Base-by-base conservation (phyloP, 345 rosid species). In the Populus simonii region DNA sequence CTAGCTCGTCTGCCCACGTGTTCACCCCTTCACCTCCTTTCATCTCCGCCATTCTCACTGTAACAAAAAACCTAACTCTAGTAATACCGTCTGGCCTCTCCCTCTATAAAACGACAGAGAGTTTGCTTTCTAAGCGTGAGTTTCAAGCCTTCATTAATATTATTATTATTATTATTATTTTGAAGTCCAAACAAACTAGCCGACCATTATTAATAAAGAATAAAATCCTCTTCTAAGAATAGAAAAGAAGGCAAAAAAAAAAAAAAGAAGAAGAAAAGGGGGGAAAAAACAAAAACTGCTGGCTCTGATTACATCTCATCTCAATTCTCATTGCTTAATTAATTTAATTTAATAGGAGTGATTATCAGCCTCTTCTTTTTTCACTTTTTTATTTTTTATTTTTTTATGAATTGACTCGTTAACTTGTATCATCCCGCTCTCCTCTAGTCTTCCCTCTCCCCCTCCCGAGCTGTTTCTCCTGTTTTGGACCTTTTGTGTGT, bases 1-100 rank as follows among this genome's bases (percentile, higher is more conserved):
- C 89, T 45, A 89, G 80, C 72, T 93, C 98, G 35, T 93, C 96
- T 59, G 78, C 87, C 99, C 99, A 95, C 86, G 94, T 81, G 82
- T 79, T 82, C 70, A 76, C 20, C 55, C 55, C 55, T 49, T 6
- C 53, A 47, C 4, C 84, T 84, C 88, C 85, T 68, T 77, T 71
- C 80, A 87, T 83, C 72, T 92, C 98, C 77, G 84, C 90, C 98
- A 92, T 92, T 53, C 38, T 79, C 86, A 61, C 73, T 18, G 71
- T 57, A 22, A 70, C 68, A 17, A 41, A 61, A 29, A 27, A 20
- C 41, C 35, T 4, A 33, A 31, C 5, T 0, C 18, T 11, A 11
- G 35, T 35, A 47, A 31, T 0, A 22, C 63, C 3, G 29, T 53
- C 45, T n/a, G 4, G 15, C 23, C 63, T 33, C 35, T 8, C 36